Percentiles rank a stretch among this genome's conserved stretches.
Conservation (phyloP, 306 rosid species). For the Lablab purpureus region DNA sequence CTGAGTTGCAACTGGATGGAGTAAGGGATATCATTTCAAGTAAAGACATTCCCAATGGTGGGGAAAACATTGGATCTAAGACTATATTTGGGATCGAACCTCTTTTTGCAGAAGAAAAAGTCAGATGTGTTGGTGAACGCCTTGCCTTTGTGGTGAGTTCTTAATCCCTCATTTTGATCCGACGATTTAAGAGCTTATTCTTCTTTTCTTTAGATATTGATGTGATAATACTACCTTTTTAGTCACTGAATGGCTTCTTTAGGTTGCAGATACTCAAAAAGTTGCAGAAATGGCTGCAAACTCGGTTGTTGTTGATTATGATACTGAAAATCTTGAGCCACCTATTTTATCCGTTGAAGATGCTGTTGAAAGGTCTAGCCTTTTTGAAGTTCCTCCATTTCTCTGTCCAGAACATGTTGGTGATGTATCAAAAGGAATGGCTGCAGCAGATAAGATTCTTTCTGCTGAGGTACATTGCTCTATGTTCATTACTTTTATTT, state of each 20-base stretch:
- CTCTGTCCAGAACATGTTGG: constrained; percentile 71
- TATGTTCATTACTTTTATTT: neutral
- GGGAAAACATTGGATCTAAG: constrained; percentile 67
- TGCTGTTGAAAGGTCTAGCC: constrained; percentile 74
- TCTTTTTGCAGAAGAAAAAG: constrained; percentile 73
- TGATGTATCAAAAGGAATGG: constrained; percentile 84
- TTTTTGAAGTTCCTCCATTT: constrained; percentile 67
- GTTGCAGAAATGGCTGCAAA: constrained; percentile 77
- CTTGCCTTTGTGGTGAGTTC: constrained; percentile 82
- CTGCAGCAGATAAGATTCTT: constrained; percentile 78
- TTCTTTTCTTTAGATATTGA: constrained; percentile 23
- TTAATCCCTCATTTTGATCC: neutral
- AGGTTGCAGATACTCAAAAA: constrained; percentile 96
- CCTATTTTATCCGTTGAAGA: constrained; percentile 84
- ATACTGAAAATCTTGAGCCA: constrained; percentile 60
- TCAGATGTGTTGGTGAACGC: constrained; percentile 71
- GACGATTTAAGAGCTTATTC: constrained; percentile 19
- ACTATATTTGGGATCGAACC: constrained; percentile 61
- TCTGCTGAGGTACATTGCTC: constrained; percentile 67
- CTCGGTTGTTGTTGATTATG: constrained; percentile 69
- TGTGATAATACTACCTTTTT: constrained; percentile 30
- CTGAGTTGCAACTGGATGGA: constrained; percentile 58
- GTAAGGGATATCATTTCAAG: constrained; percentile 63
- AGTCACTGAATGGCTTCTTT: constrained; percentile 42
- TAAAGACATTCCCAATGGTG: constrained; percentile 74